Evolutionary conservation across 495 filamentous ascomycete species (phyloP).

Genomic region (Penicillium canariense): DNA sequence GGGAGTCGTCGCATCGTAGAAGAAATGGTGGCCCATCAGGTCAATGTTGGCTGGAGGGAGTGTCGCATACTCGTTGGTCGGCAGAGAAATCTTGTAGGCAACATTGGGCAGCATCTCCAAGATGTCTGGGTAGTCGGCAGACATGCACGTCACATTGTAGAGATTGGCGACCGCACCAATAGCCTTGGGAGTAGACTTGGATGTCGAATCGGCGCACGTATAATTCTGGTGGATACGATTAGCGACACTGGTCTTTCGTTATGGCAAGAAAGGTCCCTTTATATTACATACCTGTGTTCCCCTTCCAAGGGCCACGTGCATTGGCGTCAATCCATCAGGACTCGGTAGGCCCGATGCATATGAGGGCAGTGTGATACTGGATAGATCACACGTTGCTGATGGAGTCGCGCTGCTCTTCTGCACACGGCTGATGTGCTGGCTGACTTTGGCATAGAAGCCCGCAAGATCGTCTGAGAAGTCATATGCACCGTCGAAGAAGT

Average conservation of each 20-base stretch:
- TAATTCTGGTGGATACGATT: conserved; percentile 67
- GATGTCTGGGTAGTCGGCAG: conserved; percentile 61
- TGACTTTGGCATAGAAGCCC: conserved; percentile 40
- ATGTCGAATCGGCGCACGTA: conserved; percentile 64
- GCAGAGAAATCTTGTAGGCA: conserved; percentile 45
- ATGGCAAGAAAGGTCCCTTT: not conserved
- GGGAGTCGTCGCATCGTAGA: conserved; percentile 61
- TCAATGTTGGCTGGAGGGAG: conserved; percentile 53
- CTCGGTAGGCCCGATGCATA: conserved; percentile 52
- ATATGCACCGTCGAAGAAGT: conserved; percentile 34
- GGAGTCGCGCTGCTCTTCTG: conserved; percentile 19
- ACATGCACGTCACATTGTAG: conserved; percentile 83
- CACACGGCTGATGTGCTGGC: conserved; percentile 32
- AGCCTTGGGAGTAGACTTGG: conserved; percentile 53
- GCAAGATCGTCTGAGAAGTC: conserved; percentile 37
- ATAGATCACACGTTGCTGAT: conserved; percentile 34
- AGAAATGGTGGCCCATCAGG: conserved; percentile 79
- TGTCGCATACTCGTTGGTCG: conserved; percentile 17
- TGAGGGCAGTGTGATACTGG: conserved; percentile 39
- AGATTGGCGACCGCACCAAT: conserved; percentile 80
- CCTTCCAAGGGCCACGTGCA: conserved; percentile 80
- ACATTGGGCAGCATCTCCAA: conserved; percentile 49
- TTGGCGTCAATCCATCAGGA: conserved; percentile 56
- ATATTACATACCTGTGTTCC: conserved; percentile 59
- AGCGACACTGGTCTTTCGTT: not conserved